phyloP scores from a whole-genome alignment of 129 eudicot species.

The Erigeron canadensis region DNA sequence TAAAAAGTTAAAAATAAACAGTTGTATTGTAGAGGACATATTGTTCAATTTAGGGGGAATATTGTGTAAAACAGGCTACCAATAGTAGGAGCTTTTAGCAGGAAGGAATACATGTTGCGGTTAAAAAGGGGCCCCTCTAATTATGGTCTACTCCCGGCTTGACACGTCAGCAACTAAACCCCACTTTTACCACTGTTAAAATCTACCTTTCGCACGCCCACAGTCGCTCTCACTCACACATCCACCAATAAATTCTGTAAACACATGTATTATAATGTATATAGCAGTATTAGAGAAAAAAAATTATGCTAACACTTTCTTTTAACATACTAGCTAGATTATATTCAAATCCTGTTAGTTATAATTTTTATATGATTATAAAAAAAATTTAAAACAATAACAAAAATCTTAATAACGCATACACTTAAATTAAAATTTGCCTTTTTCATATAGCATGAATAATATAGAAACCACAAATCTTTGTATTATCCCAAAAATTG shows the following conservation, averaged over 20 bases:
- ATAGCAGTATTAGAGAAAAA: too few species aligned
- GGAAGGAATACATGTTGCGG: background rate
- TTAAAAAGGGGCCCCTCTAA: background rate
- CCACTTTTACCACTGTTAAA: background rate
- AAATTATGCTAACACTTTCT: too few species aligned
- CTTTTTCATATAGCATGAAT: too few species aligned
- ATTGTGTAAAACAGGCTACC: background rate
- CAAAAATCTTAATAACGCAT: too few species aligned
- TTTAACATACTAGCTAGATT: too few species aligned
- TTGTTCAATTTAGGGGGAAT: conserved; percentile 23
- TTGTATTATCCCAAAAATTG: too few species aligned
- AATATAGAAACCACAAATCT: too few species aligned
- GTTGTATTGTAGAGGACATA: background rate
- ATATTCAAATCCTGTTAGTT: too few species aligned
- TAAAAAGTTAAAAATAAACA: background rate
- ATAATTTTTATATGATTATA: too few species aligned
- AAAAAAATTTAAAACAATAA: too few species aligned
- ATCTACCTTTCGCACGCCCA: background rate
- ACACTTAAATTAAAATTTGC: too few species aligned
- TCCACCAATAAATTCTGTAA: background rate
- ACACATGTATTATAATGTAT: too few species aligned
- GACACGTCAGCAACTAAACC: background rate
- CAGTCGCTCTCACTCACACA: background rate
- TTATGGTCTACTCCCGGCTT: background rate
- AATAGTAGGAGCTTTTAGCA: conserved; percentile 3